Conservation (phyloP, 306 rosid species). For the Cajanus cajan region DNA sequence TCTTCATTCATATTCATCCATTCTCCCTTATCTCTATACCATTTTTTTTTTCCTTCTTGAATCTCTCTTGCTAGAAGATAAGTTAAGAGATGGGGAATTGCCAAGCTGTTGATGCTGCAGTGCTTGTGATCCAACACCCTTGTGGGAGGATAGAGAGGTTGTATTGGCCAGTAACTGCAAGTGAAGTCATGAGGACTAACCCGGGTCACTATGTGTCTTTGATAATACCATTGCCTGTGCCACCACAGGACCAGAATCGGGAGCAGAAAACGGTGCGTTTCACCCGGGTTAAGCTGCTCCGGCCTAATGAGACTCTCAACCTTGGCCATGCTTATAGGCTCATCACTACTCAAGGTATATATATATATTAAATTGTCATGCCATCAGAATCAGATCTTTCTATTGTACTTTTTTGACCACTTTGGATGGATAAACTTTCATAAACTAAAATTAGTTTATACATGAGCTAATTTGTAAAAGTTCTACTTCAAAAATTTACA, state of each 20-base stretch:
- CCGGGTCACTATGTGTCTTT: slow-evolving; percentile 95
- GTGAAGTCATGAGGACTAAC: slow-evolving; percentile 81
- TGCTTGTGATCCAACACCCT: slow-evolving; percentile 93
- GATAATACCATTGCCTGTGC: slow-evolving; percentile 77
- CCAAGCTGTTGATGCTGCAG: slow-evolving; percentile 98
- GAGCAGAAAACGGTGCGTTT: slow-evolving; percentile 62
- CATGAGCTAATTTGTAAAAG: too few species aligned
- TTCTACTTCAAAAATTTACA: too few species aligned
- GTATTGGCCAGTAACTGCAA: slow-evolving; percentile 73
- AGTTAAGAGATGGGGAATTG: slow-evolving; percentile 77
- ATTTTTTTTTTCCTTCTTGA: background rate
- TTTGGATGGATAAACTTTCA: too few species aligned
- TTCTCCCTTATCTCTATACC: slow-evolving; percentile 39
- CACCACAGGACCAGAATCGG: slow-evolving; percentile 40
- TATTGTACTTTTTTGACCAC: background rate
- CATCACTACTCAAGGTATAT: slow-evolving; percentile 77
- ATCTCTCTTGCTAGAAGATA: background rate
- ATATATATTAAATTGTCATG: background rate
- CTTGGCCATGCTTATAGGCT: slow-evolving; percentile 97
- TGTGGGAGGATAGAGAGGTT: slow-evolving; percentile 83
- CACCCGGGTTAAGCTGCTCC: slow-evolving; percentile 92
- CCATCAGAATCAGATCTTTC: background rate
- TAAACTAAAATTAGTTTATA: too few species aligned
- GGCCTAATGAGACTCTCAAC: slow-evolving; percentile 82
- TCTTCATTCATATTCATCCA: slow-evolving; percentile 29